phyloP scores from a whole-genome alignment of 1,284 basidiomycete genomes.

The Farysia itapuensis region DNA sequence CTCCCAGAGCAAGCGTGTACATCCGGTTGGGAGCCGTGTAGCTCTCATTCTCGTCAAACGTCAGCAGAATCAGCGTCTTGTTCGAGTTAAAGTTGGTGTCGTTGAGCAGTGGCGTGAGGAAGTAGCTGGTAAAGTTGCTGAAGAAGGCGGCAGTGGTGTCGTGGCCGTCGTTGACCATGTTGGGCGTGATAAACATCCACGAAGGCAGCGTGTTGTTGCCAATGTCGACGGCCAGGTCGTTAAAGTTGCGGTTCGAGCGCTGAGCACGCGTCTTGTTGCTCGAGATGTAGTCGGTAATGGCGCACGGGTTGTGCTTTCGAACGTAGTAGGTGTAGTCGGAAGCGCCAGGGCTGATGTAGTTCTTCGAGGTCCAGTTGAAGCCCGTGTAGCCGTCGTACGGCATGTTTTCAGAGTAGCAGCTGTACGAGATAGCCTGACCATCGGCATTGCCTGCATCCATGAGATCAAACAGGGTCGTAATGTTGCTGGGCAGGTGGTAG shows the following conservation, averaged over 20 bases:
- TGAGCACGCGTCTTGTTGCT: constrained; percentile 62
- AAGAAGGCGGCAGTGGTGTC: constrained; percentile 67
- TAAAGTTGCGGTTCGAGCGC: constrained; percentile 69
- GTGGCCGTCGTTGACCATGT: constrained; percentile 66
- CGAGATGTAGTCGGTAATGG: constrained; percentile 64
- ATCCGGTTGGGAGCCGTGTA: constrained; percentile 57
- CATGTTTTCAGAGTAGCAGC: constrained; percentile 64
- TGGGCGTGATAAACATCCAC: constrained; percentile 71
- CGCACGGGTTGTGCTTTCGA: constrained; percentile 64
- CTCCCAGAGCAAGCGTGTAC: constrained; percentile 42
- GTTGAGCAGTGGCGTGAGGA: constrained; percentile 66
- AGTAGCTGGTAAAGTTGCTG: constrained; percentile 65
- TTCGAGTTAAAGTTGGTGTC: constrained; percentile 65
- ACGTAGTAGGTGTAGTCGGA: constrained; percentile 61
- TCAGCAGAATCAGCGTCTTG: constrained; percentile 66
- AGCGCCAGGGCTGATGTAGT: constrained; percentile 63
- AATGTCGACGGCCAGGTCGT: constrained; percentile 63
- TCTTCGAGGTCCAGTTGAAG: constrained; percentile 62
- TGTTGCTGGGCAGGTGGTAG: constrained; percentile 60
- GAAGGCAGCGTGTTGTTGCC: constrained; percentile 66
- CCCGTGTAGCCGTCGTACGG: constrained; percentile 65
- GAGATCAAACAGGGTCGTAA: constrained; percentile 69
- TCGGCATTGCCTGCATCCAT: constrained; percentile 65
- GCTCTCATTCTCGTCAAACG: constrained; percentile 67
- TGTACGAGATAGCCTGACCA: constrained; percentile 61